Evolutionary conservation across 176 grass and related monocot species (phyloP), one percentile per base, ranked within the genome.

Genomic region (Tillandsia leiboldiana): DNA sequence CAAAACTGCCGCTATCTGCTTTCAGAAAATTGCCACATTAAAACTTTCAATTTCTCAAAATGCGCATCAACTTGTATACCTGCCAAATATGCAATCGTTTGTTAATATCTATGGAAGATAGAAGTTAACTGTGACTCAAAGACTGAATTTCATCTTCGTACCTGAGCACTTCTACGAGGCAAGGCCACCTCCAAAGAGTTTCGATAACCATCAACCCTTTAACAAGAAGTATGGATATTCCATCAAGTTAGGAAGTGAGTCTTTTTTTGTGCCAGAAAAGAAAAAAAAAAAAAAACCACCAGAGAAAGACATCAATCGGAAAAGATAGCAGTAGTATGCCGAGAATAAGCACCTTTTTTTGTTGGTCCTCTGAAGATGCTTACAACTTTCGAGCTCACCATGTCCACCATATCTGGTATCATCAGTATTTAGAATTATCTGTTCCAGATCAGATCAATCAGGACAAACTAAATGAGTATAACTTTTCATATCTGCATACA

Each of bases 161-260:
- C 91, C 88, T 96, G 92, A 92, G 92, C 92, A 70, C 88, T 96
- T 91, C 86, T 89, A 83, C 50, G 80, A 87, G 92, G 81, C 67
- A 96, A 89, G 78, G 78, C 18, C 64, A 92, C 78, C 64, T 91
- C 83, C 70, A 96, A 78, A 28, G 86, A 96, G 72, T 87, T 86
- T 14, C 70, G 83, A 69, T 76, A 85, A 81, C 88, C 88, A 89
- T 89, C 88, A 92, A 58, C 68, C 64, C 92, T 96, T 61, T 23
- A 80, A 76, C 54, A 23, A 26, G 75, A 51, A 28, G 56, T 65
- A 77, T 68, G 10, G 70, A 67, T 64, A 57, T 52, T 51, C 33
- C 12, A 61, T 49, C 56, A 61, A n/a, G 49, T 13, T 47, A 57
- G 10, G 4, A 23, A 63, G 17, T 23, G 7, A 54, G 10, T 67